Evolutionary conservation across 140 eudicot genomes (phyloP).

Genomic region (Ambrosia hybrid): DNA sequence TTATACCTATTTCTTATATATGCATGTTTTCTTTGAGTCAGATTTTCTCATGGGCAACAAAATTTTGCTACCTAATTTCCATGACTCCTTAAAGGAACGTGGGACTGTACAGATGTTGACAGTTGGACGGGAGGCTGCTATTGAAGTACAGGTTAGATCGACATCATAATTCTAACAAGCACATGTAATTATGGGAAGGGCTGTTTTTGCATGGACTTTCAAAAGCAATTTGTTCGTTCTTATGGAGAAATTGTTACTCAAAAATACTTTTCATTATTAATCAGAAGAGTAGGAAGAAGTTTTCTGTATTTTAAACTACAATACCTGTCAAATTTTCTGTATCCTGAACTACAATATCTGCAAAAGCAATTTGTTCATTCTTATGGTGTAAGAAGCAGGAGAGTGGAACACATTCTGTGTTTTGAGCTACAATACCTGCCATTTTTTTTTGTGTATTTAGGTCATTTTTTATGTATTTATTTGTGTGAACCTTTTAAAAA

Average conservation of each 20-base stretch:
- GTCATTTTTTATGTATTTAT: neutral
- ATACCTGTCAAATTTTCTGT: slow-evolving; percentile 6
- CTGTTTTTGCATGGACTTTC: neutral
- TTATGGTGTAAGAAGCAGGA: neutral
- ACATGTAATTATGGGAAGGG: neutral
- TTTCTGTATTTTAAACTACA: slow-evolving; percentile 2
- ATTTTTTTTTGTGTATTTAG: too few relatives aligned
- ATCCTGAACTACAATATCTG: neutral
- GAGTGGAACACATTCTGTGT: neutral
- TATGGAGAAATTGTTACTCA: neutral
- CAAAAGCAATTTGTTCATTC: too few relatives aligned
- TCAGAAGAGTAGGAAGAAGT: neutral
- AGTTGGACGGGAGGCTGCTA: slow-evolving; percentile 95
- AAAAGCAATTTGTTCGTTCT: neutral
- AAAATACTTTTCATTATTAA: neutral
- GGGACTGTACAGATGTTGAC: slow-evolving; percentile 95
- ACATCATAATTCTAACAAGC: neutral
- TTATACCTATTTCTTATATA: slow-evolving; percentile 29
- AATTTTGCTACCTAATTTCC: slow-evolving; percentile 77
- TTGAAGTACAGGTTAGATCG: slow-evolving; percentile 83
- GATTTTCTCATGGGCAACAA: slow-evolving; percentile 74
- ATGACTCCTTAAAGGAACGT: slow-evolving; percentile 79
- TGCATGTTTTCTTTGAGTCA: slow-evolving; percentile 65
- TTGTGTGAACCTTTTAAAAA: neutral
- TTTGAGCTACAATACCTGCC: neutral